A percentile compares a stretch with the other conserved stretches of the same genome.
Evolutionary conservation across 371 early-diverging fungal species (phyloP).

Genomic region (Dichotomocladium elegans): DNA sequence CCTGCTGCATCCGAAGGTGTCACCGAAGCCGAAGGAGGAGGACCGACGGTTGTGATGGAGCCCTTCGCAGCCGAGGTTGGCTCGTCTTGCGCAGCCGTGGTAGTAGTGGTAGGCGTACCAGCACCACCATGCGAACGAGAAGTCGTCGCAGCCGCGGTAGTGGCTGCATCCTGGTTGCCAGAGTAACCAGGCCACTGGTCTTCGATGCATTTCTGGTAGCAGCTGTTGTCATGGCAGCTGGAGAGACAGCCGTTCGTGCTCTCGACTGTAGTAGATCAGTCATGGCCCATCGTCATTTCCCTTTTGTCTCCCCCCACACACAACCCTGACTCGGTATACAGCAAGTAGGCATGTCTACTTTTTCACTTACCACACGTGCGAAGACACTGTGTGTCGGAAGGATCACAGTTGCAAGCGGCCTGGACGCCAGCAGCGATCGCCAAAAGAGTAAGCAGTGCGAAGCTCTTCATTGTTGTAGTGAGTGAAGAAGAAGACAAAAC

Average conservation of each 20-base stretch:
- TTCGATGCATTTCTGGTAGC: constrained; percentile 27
- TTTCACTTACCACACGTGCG: constrained; percentile 25
- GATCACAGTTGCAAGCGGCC: constrained; percentile 24
- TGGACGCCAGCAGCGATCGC: constrained; percentile 11
- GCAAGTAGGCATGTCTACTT: not conserved
- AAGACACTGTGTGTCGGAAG: constrained; percentile 18
- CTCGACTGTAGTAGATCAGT: constrained; percentile 12
- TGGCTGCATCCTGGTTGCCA: constrained; percentile 7
- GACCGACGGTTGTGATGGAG: not conserved
- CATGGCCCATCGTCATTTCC: not conserved
- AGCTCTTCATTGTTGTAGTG: no score
- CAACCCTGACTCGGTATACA: no score
- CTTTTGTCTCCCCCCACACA: no score
- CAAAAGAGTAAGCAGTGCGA: constrained; percentile 4
- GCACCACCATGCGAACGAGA: no score
- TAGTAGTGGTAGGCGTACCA: constrained; percentile 1
- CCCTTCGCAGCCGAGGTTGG: not conserved
- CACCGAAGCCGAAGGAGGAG: not conserved
- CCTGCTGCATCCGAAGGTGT: not conserved
- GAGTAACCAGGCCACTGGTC: constrained; percentile 39
- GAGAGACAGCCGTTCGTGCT: constrained; percentile 23
- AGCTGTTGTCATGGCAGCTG: constrained; percentile 15
- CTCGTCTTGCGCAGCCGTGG: not conserved
- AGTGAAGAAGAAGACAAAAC: no score
- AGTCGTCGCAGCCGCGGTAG: constrained; percentile 4